phyloP scores from a whole-genome alignment of 306 rosid genomes.

The Betula pendula region DNA sequence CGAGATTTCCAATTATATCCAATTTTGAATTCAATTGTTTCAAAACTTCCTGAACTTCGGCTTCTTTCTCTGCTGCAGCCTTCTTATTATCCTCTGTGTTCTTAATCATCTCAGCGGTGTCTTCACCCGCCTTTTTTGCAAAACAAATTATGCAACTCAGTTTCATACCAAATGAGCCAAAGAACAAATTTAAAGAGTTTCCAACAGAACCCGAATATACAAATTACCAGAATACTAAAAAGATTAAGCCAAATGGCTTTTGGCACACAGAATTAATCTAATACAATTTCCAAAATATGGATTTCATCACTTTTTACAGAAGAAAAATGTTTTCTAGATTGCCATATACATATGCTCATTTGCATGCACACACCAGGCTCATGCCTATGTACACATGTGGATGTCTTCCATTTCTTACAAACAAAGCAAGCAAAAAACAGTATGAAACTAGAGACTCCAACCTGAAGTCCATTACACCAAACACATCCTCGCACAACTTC shows the following conservation, averaged over 20 bases:
- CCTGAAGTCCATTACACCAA: not conserved
- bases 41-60: slow-evolving; percentile 61
- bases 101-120: slow-evolving; percentile 53
- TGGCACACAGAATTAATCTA: not conserved
- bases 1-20: slow-evolving; percentile 83
- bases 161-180: not conserved
- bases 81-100: slow-evolving; percentile 66
- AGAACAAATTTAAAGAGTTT: not conserved
- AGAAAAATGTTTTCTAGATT: not conserved
- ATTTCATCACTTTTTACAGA: not conserved
- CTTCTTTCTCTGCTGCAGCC: slow-evolving; percentile 66
- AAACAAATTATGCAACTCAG: not conserved
- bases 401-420: not conserved
- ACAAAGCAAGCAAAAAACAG: not conserved
- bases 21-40: slow-evolving; percentile 54
- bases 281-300: not conserved
- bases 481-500: not conserved
- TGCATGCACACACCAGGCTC: too few species aligned
- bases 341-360: not conserved
- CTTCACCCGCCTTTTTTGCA: slow-evolving; percentile 49
- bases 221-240: not conserved
- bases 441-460: not conserved
- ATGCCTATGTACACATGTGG: not conserved
- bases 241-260: not conserved
- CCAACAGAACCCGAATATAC: not conserved